phyloP scores from a whole-genome alignment of 2,329 filamentous ascomycete species.

The Penicillium sp. region DNA sequence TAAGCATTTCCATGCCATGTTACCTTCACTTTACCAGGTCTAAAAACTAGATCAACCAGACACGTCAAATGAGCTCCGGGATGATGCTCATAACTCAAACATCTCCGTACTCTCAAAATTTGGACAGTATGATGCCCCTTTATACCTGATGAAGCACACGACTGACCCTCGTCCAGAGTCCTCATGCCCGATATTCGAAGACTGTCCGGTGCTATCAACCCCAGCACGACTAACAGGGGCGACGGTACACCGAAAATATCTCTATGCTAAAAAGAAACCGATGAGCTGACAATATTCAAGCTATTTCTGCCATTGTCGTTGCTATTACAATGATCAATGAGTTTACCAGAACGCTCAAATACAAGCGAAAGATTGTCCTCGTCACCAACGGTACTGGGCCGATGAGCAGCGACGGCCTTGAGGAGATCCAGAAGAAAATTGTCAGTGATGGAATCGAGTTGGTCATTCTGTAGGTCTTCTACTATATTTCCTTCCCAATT shows the following conservation, averaged over 20 bases:
- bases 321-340: slow-evolving; percentile 83
- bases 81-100: slow-evolving; percentile 75
- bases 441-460: slow-evolving; percentile 78
- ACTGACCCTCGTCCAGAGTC: slow-evolving; percentile 45
- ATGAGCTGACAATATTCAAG: slow-evolving; percentile 37
- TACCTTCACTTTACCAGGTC: neutral
- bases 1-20: slow-evolving; percentile 28
- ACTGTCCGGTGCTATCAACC: slow-evolving; percentile 66
- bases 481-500: neutral
- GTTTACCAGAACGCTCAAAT: slow-evolving; percentile 82
- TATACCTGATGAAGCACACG: slow-evolving; percentile 35
- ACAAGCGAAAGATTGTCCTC: slow-evolving; percentile 77
- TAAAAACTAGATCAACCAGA: slow-evolving; percentile 43
- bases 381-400: slow-evolving; percentile 78
- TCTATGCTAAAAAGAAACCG: neutral
- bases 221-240: slow-evolving; percentile 70
- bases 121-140: slow-evolving; percentile 58
- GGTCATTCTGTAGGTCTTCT: slow-evolving; percentile 68
- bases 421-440: slow-evolving; percentile 72
- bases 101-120: slow-evolving; percentile 72
- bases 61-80: slow-evolving; percentile 69
- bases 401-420: slow-evolving; percentile 73
- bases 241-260: slow-evolving; percentile 60
- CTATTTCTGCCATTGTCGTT: slow-evolving; percentile 81
- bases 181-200: slow-evolving; percentile 71